Conservation (phyloP, 2,329 filamentous ascomycete genomes). For the Colletotrichum sp. region DNA sequence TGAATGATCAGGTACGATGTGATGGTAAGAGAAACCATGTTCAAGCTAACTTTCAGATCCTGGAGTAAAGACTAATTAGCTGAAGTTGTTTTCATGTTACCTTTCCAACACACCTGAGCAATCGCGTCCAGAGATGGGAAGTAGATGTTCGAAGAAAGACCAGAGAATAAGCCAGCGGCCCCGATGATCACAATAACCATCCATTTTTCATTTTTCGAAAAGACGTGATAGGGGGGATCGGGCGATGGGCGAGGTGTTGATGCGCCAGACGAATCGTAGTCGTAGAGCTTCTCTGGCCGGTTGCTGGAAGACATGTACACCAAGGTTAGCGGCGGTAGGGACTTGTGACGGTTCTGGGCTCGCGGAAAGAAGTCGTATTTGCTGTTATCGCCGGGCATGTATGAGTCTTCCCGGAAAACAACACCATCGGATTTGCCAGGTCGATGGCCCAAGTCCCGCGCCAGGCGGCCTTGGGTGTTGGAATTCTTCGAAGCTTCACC, state of each 20-base stretch:
- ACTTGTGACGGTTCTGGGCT: neutral
- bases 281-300: neutral
- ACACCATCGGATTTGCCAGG: neutral
- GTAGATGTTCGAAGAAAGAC: constrained; percentile 57
- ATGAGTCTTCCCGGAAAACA: neutral
- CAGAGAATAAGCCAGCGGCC: constrained; percentile 56
- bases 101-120: constrained; percentile 27
- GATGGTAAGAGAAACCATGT: constrained; percentile 42
- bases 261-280: neutral
- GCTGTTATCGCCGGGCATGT: neutral
- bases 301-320: neutral
- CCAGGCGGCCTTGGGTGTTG: neutral
- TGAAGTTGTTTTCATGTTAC: rapidly evolving
- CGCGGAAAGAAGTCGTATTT: neutral
- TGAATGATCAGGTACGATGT: constrained; percentile 56
- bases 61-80: neutral
- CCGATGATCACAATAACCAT: constrained; percentile 53
- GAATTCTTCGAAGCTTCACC: neutral
- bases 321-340: neutral
- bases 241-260: neutral
- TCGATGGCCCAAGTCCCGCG: neutral
- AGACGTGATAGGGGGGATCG: constrained; percentile 34
- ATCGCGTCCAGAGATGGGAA: constrained; percentile 47
- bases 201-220: constrained; percentile 43
- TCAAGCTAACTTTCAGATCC: constrained; percentile 33